Evolutionary conservation across 2,329 filamentous ascomycete genomes (phyloP).

Genomic region (Aspergillus sp.): DNA sequence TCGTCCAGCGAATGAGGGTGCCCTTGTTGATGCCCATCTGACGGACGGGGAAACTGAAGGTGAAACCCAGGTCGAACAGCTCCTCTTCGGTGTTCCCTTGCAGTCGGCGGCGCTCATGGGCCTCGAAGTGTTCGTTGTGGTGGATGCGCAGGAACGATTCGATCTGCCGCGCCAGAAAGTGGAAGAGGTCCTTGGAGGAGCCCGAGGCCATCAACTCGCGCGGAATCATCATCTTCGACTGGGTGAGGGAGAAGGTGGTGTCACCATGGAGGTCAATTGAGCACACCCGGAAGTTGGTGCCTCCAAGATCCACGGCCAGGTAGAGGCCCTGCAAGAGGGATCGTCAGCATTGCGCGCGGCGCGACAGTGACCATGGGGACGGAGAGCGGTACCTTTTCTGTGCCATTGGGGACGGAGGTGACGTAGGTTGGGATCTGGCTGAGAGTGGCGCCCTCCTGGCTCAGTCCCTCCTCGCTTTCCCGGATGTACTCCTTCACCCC

Average conservation of each 20-base stretch:
- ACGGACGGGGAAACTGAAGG: conserved; percentile 95
- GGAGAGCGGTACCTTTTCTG: conserved; percentile 71
- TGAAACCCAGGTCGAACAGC: conserved; percentile 94
- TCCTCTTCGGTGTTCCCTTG: conserved; percentile 67
- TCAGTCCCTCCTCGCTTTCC: conserved; percentile 84
- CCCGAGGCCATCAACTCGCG: conserved; percentile 86
- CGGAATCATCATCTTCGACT: conserved; percentile 89
- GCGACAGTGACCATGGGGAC: neutral
- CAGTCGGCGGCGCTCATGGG: conserved; percentile 64
- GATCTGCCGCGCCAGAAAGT: conserved; percentile 90
- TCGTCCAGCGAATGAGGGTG: conserved; percentile 93
- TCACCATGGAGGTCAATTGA: conserved; percentile 92
- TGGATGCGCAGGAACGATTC: conserved; percentile 83
- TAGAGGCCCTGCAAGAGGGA: conserved; percentile 72
- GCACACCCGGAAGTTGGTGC: conserved; percentile 97
- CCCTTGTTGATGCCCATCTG: conserved; percentile 96
- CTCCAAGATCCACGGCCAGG: conserved; percentile 94
- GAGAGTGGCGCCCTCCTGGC: conserved; percentile 74
- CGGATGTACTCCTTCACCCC: conserved; percentile 81
- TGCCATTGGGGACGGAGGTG: conserved; percentile 92
- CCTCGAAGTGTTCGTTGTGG: conserved; percentile 81
- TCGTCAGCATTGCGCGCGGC: conserved; percentile 17
- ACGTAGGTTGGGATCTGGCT: conserved; percentile 98
- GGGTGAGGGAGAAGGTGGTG: conserved; percentile 89
- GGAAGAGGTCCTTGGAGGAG: conserved; percentile 82